These are phyloP conservation scores for Gaeumannomyces tritici DNA, from an alignment of 2,329 filamentous ascomycete genomes.

Conservation along the genomic window DNA sequence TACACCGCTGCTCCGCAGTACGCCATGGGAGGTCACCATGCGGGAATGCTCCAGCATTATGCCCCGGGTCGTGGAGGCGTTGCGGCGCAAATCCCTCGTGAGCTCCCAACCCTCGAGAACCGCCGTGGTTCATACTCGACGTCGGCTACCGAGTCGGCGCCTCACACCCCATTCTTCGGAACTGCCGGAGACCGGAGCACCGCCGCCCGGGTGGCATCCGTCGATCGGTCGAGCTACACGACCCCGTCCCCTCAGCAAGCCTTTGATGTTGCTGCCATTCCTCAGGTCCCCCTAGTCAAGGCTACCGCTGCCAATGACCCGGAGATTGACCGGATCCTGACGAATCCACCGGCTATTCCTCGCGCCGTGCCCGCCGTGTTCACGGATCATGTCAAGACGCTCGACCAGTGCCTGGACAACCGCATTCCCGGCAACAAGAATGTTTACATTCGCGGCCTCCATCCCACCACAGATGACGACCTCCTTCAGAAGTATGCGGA, in stretches of 20 bases:
- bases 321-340: conserved; percentile 54
- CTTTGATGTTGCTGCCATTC: conserved; percentile 11
- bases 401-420: conserved; percentile 92
- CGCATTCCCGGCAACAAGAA: conserved; percentile 88
- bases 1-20: conserved; percentile 12
- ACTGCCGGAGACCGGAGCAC: conserved; percentile 48
- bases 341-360: conserved; percentile 75
- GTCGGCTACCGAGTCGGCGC: conserved; percentile 47
- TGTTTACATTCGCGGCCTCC: conserved; percentile 93
- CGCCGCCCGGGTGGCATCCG: conserved; percentile 46
- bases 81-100: conserved; percentile 33
- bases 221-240: conserved; percentile 55
- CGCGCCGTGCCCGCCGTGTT: conserved; percentile 83
- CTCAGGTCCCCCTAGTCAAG: conserved; percentile 24
- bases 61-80: conserved; percentile 39
- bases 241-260: conserved; percentile 50
- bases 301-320: conserved; percentile 28
- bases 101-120: conserved; percentile 54
- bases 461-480: conserved; percentile 90
- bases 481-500: conserved; percentile 73
- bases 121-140: conserved; percentile 60
- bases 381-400: conserved; percentile 77
- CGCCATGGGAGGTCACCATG: conserved; percentile 11
- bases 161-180: conserved; percentile 56
- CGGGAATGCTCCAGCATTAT: conserved; percentile 31